Evolutionary conservation across 306 rosid species (phyloP).

Genomic region (Mimosa pudica): DNA sequence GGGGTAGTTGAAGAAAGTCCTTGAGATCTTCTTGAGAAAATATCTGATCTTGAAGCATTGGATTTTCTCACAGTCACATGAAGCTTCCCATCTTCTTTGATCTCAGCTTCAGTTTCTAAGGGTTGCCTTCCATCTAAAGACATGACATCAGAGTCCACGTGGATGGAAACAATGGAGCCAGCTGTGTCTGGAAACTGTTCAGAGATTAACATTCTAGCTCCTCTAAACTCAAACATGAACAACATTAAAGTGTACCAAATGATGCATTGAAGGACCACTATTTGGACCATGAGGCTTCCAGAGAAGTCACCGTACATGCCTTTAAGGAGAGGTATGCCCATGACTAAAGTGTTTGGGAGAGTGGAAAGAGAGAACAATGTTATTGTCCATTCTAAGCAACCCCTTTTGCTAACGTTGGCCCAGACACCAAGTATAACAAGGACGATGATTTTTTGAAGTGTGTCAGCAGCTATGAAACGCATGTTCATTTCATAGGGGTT

Average conservation of each 20-base stretch:
- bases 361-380: conserved; percentile 84
- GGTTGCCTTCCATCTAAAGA: conserved; percentile 75
- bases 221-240: conserved; percentile 80
- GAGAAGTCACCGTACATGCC: conserved; percentile 88
- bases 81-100: conserved; percentile 82
- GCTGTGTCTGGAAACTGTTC: conserved; percentile 91
- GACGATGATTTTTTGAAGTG: conserved; percentile 81
- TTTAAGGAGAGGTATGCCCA: conserved; percentile 86
- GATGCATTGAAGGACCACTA: conserved; percentile 89
- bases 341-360: conserved; percentile 82
- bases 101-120: conserved; percentile 68
- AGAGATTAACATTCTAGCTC: conserved; percentile 69
- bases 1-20: conserved; percentile 75
- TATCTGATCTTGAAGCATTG: conserved; percentile 78
- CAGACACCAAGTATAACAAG: conserved; percentile 54
- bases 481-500: conserved; percentile 82
- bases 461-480: conserved; percentile 79
- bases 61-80: conserved; percentile 78
- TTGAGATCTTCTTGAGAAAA: conserved; percentile 75
- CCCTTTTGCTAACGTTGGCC: conserved; percentile 57
- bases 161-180: conserved; percentile 81
- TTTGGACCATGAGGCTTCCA: conserved; percentile 83
- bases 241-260: conserved; percentile 90
- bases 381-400: conserved; percentile 84
- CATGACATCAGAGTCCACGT: conserved; percentile 85